Evolutionary conservation across 345 rosid genomes (phyloP).

Genomic region (Eucalyptus grandis): DNA sequence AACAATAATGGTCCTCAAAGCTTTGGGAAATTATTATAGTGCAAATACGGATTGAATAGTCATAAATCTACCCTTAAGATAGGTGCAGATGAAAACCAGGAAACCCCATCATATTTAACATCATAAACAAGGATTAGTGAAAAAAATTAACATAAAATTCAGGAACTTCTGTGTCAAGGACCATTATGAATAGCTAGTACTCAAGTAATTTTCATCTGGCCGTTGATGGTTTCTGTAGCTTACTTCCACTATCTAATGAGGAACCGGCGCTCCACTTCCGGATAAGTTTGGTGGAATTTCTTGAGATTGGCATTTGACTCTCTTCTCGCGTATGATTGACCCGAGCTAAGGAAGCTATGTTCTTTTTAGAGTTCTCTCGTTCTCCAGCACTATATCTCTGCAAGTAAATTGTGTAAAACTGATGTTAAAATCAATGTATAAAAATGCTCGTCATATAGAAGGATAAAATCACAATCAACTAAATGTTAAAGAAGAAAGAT

Average conservation of each 20-base stretch:
- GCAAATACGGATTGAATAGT: background rate
- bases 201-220: background rate
- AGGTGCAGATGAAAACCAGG: background rate
- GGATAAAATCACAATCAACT: background rate
- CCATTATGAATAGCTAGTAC: background rate
- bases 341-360: constrained; percentile 36
- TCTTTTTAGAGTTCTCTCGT: constrained; percentile 41
- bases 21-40: background rate
- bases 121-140: background rate
- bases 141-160: background rate
- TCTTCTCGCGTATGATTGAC: constrained; percentile 46
- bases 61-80: background rate
- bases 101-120: background rate
- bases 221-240: background rate
- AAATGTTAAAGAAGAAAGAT: background rate
- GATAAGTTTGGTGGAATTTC: constrained; percentile 32
- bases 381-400: constrained; percentile 80
- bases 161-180: background rate
- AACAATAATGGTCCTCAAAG: background rate
- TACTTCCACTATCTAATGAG: constrained; percentile 39
- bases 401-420: background rate
- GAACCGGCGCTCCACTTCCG: constrained; percentile 56
- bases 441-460: background rate
- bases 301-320: constrained; percentile 36
- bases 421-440: background rate